phyloP scores from a whole-genome alignment of 768 basidiomycete genomes.

The Psilocybe tampanensis region DNA sequence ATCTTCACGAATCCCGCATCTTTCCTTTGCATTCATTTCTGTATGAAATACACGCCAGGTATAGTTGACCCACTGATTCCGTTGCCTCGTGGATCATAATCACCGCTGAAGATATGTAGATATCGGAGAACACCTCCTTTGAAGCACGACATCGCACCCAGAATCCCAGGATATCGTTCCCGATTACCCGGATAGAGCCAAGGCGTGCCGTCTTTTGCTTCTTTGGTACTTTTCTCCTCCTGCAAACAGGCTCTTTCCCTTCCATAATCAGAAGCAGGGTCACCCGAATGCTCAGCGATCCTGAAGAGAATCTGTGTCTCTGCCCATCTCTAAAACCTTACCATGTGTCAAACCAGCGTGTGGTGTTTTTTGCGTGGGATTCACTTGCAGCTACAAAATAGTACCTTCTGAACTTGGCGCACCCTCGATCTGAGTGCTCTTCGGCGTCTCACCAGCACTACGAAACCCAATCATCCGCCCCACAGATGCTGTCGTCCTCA shows the following conservation, averaged over 20 bases:
- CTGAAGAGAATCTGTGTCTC: conserved; percentile 21
- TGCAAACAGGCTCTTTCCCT: conserved; percentile 14
- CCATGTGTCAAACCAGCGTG: conserved; percentile 14
- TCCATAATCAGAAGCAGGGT: conserved; percentile 23
- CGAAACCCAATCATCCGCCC: neutral
- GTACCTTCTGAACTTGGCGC: conserved; percentile 5
- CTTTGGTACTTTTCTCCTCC: conserved; percentile 17
- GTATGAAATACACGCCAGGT: conserved; percentile 4
- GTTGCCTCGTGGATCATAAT: conserved; percentile 16
- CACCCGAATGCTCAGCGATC: conserved; percentile 22
- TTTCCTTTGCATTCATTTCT: neutral
- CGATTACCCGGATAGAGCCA: conserved; percentile 12
- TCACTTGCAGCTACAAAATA: conserved; percentile 8
- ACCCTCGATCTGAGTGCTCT: conserved; percentile 3
- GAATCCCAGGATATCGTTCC: conserved; percentile 11
- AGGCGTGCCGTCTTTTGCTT: conserved; percentile 16
- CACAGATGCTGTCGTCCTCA: conserved; percentile 11
- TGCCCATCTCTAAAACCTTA: conserved; percentile 15
- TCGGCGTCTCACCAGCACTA: conserved; percentile 1
- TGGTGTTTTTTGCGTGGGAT: conserved; percentile 22
- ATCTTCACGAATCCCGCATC: conserved; percentile 4
- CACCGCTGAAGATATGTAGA: conserved; percentile 10
- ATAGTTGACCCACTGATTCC: conserved; percentile 13
- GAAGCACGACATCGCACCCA: conserved; percentile 7
- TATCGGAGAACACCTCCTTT: conserved; percentile 11